Percentiles rank a stretch among this genome's conserved stretches.
phyloP scores from a whole-genome alignment of 2,329 filamentous ascomycete genomes.

The Penicillium sp. region DNA sequence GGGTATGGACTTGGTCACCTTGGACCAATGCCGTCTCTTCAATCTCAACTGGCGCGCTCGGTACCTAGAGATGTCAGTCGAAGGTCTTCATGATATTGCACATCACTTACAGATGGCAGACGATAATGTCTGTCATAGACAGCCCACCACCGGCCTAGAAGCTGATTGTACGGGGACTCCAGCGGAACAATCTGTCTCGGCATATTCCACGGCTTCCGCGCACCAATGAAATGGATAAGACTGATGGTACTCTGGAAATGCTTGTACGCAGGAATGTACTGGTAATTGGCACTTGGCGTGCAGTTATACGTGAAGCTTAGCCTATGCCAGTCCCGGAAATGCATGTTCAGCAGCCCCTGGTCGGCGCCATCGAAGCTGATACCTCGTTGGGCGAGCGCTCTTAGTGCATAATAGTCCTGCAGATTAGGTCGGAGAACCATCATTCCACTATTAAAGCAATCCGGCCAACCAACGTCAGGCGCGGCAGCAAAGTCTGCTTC shows the following conservation, averaged over 20 bases:
- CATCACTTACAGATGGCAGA: constrained; percentile 20
- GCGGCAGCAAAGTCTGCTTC: constrained; percentile 59
- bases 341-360: constrained; percentile 88
- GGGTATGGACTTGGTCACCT: not conserved
- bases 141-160: constrained; percentile 84
- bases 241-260: constrained; percentile 86
- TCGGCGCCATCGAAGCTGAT: constrained; percentile 96
- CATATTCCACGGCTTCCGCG: constrained; percentile 77
- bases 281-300: constrained; percentile 91
- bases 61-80: constrained; percentile 1
- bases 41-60: not conserved
- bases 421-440: constrained; percentile 83
- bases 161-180: constrained; percentile 60
- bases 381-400: constrained; percentile 72
- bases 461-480: constrained; percentile 95
- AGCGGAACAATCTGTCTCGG: constrained; percentile 35
- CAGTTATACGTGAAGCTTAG: constrained; percentile 95
- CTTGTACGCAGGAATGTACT: constrained; percentile 88
- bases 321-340: constrained; percentile 78
- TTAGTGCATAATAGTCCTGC: constrained; percentile 77
- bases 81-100: not conserved
- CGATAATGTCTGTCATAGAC: constrained; percentile 83
- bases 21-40: not conserved
- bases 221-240: constrained; percentile 88
- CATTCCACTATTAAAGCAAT: constrained; percentile 95